A percentile compares a stretch with the other conserved stretches of the same genome.
These are phyloP conservation scores for Coemansia guatemalensis DNA, from an alignment of 192 early-diverging fungal genomes.

Conservation along the genomic window DNA sequence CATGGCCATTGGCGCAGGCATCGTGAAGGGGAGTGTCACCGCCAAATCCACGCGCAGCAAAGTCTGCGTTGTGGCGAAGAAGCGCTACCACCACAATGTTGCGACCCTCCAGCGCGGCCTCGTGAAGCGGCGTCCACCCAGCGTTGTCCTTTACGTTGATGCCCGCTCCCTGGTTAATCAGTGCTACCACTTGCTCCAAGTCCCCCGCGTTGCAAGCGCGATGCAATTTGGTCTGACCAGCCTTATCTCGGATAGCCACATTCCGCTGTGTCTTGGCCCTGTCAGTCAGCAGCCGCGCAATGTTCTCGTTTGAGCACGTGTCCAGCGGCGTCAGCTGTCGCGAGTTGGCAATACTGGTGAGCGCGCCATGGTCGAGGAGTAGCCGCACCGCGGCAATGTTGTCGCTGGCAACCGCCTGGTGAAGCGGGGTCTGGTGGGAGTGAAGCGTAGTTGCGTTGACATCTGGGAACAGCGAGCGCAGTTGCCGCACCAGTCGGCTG, in stretches of 20 bases:
- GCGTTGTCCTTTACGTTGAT: constrained; percentile 67
- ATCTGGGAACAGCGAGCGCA: constrained; percentile 42
- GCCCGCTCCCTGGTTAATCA: constrained; percentile 65
- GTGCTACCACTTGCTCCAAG: constrained; percentile 39
- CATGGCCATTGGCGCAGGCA: constrained; percentile 59
- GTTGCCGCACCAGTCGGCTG: constrained; percentile 20
- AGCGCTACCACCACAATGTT: constrained; percentile 29
- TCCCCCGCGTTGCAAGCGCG: constrained; percentile 61
- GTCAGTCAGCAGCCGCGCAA: constrained; percentile 45
- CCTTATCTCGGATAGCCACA: constrained; percentile 52
- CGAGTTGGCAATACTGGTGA: constrained; percentile 28
- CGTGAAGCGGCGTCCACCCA: constrained; percentile 67
- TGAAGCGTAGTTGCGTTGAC: constrained; percentile 27
- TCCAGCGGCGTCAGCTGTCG: constrained; percentile 44
- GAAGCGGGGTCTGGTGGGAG: constrained; percentile 39
- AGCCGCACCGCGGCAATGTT: constrained; percentile 30
- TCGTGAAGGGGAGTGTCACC: constrained; percentile 67
- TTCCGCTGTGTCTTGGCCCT: constrained; percentile 33
- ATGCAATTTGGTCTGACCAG: constrained; percentile 67
- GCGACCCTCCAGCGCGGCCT: constrained; percentile 62
- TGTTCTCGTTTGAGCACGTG: constrained; percentile 40
- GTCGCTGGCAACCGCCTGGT: constrained; percentile 34
- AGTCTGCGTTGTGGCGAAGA: constrained; percentile 60
- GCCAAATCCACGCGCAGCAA: constrained; percentile 59
- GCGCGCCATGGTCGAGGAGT: constrained; percentile 41